phyloP scores from a whole-genome alignment of 306 rosid species.

The Citrullus colocynthis region DNA sequence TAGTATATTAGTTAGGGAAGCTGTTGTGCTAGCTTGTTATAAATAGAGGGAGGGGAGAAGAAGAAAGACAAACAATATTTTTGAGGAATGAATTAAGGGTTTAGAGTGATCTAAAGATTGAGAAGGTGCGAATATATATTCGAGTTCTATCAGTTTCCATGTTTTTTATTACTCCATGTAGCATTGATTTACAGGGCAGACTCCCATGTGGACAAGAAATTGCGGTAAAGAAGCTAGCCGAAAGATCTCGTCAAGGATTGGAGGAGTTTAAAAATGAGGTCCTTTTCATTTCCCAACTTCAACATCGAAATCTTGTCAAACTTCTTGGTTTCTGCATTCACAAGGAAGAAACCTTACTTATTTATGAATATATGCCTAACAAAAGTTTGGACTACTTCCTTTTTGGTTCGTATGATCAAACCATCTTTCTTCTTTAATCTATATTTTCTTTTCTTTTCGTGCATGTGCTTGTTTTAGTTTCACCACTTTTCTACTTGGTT shows the following conservation, averaged over 20 bases:
- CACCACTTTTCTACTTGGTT: not conserved
- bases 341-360: slow-evolving; percentile 19
- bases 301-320: slow-evolving; percentile 29
- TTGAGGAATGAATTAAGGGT: too few species aligned
- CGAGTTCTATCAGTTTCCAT: too few species aligned
- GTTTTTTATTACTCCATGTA: not conserved
- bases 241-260: slow-evolving; percentile 23
- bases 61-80: too few species aligned
- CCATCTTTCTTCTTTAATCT: not conserved
- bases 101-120: too few species aligned
- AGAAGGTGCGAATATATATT: too few species aligned
- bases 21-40: too few species aligned
- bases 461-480: not conserved
- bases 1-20: too few species aligned
- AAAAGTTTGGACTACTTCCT: slow-evolving; percentile 25
- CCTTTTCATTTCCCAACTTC: slow-evolving; percentile 19
- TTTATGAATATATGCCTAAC: slow-evolving; percentile 30
- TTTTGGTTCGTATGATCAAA: slow-evolving; percentile 16
- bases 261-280: slow-evolving; percentile 26
- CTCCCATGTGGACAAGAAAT: slow-evolving; percentile 16
- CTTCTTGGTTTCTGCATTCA: slow-evolving; percentile 24
- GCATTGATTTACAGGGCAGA: slow-evolving; percentile 15
- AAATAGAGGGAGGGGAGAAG: too few species aligned
- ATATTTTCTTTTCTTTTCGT: not conserved
- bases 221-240: slow-evolving; percentile 26